Percentiles rank a stretch among this genome's conserved stretches.
Conservation (phyloP, 345 rosid genomes). For the Eucalyptus victrix region DNA sequence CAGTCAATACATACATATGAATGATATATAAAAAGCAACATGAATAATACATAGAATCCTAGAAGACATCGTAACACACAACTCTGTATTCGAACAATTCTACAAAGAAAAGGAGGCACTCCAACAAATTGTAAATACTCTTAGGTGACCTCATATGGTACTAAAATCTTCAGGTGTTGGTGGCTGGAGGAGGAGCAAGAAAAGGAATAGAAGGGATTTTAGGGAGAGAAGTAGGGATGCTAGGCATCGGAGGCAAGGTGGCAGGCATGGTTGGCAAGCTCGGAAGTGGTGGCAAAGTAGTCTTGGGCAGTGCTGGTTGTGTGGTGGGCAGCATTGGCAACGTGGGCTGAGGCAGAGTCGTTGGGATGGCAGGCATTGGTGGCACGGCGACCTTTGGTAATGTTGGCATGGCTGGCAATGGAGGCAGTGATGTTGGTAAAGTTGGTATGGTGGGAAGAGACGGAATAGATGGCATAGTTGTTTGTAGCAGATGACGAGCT, state of each 20-base stretch:
- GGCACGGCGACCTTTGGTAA: neutral
- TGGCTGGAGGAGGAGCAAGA: neutral
- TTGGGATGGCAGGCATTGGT: neutral
- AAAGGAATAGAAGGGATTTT: neutral
- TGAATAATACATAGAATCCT: neutral
- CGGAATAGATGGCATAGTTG: neutral
- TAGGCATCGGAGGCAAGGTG: neutral
- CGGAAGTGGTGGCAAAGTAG: neutral
- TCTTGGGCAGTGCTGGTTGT: neutral
- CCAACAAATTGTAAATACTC: neutral
- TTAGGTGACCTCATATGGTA: neutral
- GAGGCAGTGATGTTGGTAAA: neutral
- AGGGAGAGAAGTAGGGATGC: neutral
- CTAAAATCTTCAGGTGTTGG: neutral
- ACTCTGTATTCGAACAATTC: neutral
- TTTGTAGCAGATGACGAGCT: neutral
- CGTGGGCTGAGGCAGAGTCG: neutral
- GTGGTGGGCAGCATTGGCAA: neutral
- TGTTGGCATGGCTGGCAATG: neutral
- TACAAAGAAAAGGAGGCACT: neutral
- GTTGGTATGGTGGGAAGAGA: neutral
- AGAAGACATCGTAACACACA: neutral
- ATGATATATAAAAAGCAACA: neutral
- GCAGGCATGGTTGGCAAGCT: neutral
- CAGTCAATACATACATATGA: neutral